Evolutionary conservation across 2,329 filamentous ascomycete species (phyloP).

Genomic region (Penicillium sp.): DNA sequence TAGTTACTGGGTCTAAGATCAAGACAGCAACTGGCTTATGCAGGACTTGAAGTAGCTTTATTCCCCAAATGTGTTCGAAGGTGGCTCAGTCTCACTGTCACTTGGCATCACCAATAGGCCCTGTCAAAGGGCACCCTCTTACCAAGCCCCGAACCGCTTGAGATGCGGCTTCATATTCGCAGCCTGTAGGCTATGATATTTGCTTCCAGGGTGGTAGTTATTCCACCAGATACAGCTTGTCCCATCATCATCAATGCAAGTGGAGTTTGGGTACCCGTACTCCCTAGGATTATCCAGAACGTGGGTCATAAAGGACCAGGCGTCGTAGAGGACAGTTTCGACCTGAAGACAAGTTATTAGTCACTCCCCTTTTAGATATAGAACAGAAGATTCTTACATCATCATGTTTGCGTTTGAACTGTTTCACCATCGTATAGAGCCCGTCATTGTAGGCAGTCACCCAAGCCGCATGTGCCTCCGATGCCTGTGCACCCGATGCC

Average conservation of each 20-base stretch:
- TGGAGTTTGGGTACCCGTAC: constrained; percentile 29
- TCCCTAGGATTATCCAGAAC: constrained; percentile 25
- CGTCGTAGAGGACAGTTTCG: constrained; percentile 28
- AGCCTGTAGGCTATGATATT: constrained; percentile 30
- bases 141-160: constrained; percentile 26
- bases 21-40: not conserved
- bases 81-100: not conserved
- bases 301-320: constrained; percentile 31
- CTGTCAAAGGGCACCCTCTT: not conserved
- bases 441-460: constrained; percentile 25
- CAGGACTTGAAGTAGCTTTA: too few relatives aligned
- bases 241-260: constrained; percentile 30
- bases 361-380: not conserved
- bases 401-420: constrained; percentile 14
- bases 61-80: not conserved
- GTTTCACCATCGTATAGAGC: constrained; percentile 21
- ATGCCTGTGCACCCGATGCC: constrained; percentile 17
- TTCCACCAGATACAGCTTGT: constrained; percentile 34
- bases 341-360: constrained; percentile 13
- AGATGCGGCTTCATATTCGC: constrained; percentile 30
- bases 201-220: constrained; percentile 30
- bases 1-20: not conserved
- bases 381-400: constrained; percentile 19
- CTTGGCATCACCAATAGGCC: not conserved
- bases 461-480: constrained; percentile 21